Evolutionary conservation across 1,139 yeast species (phyloP).

Genomic region (Pichia sp.): DNA sequence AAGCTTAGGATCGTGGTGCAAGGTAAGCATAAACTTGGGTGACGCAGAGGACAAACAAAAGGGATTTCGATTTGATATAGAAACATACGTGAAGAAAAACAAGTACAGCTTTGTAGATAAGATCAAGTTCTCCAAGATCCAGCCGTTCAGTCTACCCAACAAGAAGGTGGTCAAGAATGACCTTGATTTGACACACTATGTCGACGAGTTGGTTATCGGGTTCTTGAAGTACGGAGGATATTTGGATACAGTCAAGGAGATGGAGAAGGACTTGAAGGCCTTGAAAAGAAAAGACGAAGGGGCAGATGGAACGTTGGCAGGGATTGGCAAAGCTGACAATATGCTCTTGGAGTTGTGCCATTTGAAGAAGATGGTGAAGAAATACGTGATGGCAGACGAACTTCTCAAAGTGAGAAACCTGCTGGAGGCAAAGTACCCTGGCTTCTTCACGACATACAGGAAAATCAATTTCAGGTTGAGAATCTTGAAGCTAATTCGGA

Average conservation of each 20-base stretch:
- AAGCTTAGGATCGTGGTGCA: conserved; percentile 46
- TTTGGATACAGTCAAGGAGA: conserved; percentile 60
- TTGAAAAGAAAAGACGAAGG: conserved; percentile 2
- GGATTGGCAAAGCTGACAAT: conserved; percentile 2
- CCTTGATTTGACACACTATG: conserved; percentile 37
- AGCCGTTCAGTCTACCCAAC: conserved; percentile 13
- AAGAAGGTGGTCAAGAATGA: conserved; percentile 21
- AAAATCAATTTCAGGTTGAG: conserved; percentile 51
- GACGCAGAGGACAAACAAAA: conserved; percentile 35
- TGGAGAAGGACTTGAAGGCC: conserved; percentile 43
- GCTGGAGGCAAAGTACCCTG: conserved; percentile 32
- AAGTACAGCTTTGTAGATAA: conserved; percentile 30
- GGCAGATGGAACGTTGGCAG: not conserved
- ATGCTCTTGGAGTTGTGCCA: conserved; percentile 2
- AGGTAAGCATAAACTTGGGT: conserved; percentile 70
- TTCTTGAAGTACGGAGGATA: conserved; percentile 75
- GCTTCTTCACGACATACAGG: conserved; percentile 38
- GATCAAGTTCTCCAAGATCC: conserved; percentile 15
- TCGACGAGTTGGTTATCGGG: conserved; percentile 58
- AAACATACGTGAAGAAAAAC: conserved; percentile 50
- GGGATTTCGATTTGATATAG: conserved; percentile 64
- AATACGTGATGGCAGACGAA: conserved; percentile 15
- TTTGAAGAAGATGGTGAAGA: conserved; percentile 14
- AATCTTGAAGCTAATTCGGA: conserved; percentile 47
- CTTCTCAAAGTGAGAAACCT: conserved; percentile 21